phyloP scores from a whole-genome alignment of 2,329 filamentous ascomycete species.

The Zasmidium cellare region DNA sequence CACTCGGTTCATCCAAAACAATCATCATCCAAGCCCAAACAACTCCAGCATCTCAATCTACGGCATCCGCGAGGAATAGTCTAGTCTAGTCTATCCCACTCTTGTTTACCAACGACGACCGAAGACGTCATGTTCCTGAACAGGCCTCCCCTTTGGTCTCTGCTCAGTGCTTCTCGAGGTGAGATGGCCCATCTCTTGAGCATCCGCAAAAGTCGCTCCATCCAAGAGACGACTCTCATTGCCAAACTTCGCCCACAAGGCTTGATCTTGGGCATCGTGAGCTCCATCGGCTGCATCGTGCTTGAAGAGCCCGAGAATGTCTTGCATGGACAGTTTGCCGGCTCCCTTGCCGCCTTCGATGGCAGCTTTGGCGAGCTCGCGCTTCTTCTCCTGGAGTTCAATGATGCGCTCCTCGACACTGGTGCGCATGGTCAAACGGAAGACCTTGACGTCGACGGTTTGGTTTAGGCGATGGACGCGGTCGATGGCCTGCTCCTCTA shows the following conservation, averaged over 20 bases:
- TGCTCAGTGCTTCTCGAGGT: conserved; percentile 17
- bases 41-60: not conserved
- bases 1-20: too few relatives aligned
- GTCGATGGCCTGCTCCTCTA: conserved; percentile 98
- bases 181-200: conserved; percentile 8
- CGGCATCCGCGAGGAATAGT: not conserved
- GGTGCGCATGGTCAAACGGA: conserved; percentile 83
- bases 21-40: not conserved
- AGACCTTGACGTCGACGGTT: conserved; percentile 90
- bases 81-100: not conserved
- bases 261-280: conserved; percentile 41
- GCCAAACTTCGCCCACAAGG: conserved; percentile 38
- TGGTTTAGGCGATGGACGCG: conserved; percentile 98
- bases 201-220: conserved; percentile 13
- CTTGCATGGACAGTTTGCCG: conserved; percentile 85
- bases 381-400: conserved; percentile 91
- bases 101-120: conserved; percentile 34
- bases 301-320: conserved; percentile 88
- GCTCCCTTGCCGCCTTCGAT: conserved; percentile 80
- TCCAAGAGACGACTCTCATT: conserved; percentile 38
- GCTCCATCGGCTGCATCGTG: conserved; percentile 59
- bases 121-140: conserved; percentile 37
- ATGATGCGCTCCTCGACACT: conserved; percentile 93
- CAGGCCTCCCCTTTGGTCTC: conserved; percentile 18
- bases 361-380: conserved; percentile 84